These are phyloP conservation scores for Lecanicillium sp. DNA, from an alignment of 2,329 filamentous ascomycete species.

Conservation along the genomic window DNA sequence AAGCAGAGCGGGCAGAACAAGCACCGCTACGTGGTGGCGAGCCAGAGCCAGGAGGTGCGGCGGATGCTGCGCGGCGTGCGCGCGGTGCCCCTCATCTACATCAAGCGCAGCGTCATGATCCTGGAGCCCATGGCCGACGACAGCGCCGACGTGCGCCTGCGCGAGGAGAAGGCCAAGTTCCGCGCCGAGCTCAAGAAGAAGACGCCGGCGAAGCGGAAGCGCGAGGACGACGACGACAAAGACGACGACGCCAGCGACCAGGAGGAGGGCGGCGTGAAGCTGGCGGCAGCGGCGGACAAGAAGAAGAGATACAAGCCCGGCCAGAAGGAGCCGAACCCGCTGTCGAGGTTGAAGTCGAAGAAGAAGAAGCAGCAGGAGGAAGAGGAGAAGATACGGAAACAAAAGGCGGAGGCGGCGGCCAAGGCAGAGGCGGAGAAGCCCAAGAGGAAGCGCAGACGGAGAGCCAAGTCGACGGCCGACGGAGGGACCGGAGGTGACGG, in stretches of 20 bases:
- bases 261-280: slow-evolving; percentile 21
- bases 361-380: slow-evolving; percentile 31
- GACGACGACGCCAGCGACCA: slow-evolving; percentile 36
- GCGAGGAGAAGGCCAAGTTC: slow-evolving; percentile 70
- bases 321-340: slow-evolving; percentile 63
- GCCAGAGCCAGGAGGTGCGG: slow-evolving; percentile 61
- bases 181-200: slow-evolving; percentile 57
- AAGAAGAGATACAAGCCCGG: slow-evolving; percentile 56
- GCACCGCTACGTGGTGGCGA: slow-evolving; percentile 72
- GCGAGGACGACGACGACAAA: slow-evolving; percentile 32
- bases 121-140: slow-evolving; percentile 65
- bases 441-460: slow-evolving; percentile 34
- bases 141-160: slow-evolving; percentile 56
- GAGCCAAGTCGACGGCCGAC: slow-evolving; percentile 24
- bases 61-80: slow-evolving; percentile 58
- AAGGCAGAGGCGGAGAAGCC: slow-evolving; percentile 19
- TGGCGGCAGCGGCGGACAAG: slow-evolving; percentile 29
- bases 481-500: slow-evolving; percentile 21
- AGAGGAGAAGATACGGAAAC: slow-evolving; percentile 19
- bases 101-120: slow-evolving; percentile 69
- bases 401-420: slow-evolving; percentile 19
- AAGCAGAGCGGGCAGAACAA: slow-evolving; percentile 68
- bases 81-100: slow-evolving; percentile 72
- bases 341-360: slow-evolving; percentile 65
- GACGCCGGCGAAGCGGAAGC: slow-evolving; percentile 47